Percentiles rank a stretch among this genome's conserved stretches.
Conservation (phyloP, 345 rosid genomes). For the Salix suchowensis region DNA sequence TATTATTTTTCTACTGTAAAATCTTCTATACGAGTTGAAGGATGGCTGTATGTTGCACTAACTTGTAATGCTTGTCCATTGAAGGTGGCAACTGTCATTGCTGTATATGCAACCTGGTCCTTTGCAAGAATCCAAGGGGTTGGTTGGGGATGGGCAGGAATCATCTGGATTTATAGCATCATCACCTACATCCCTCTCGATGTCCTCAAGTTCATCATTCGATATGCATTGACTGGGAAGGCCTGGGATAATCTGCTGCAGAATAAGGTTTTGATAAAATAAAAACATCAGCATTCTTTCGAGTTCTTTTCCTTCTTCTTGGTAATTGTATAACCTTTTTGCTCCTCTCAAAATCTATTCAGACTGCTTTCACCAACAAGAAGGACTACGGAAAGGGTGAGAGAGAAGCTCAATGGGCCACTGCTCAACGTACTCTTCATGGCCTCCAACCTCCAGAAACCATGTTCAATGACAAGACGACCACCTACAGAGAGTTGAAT, state of each 20-base stretch:
- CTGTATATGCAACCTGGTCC: conserved; percentile 64
- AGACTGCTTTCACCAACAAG: conserved; percentile 76
- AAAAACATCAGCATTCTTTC: background rate
- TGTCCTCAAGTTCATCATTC: conserved; percentile 62
- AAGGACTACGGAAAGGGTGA: conserved; percentile 73
- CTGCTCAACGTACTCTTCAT: conserved; percentile 65
- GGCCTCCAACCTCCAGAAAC: conserved; percentile 41
- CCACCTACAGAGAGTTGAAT: conserved; percentile 31
- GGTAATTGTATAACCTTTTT: background rate
- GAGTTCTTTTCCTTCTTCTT: too few relatives aligned
- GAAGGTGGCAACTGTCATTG: conserved; percentile 70
- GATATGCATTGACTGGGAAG: conserved; percentile 72
- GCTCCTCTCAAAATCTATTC: background rate
- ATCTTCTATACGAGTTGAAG: background rate
- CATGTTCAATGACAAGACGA: conserved; percentile 35
- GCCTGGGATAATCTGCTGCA: conserved; percentile 77
- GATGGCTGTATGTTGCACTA: background rate
- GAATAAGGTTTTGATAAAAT: conserved; percentile 47
- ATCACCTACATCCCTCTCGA: conserved; percentile 77
- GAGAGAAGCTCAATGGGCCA: conserved; percentile 73
- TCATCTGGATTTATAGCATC: conserved; percentile 76
- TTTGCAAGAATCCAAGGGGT: conserved; percentile 74
- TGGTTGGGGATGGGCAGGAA: conserved; percentile 96
- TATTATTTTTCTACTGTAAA: background rate
- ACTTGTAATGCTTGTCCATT: background rate